Evolutionary conservation across 495 filamentous ascomycete species (phyloP), one percentile per base, ranked within the genome.

Genomic region (Polyplosphaeria fusca): DNA sequence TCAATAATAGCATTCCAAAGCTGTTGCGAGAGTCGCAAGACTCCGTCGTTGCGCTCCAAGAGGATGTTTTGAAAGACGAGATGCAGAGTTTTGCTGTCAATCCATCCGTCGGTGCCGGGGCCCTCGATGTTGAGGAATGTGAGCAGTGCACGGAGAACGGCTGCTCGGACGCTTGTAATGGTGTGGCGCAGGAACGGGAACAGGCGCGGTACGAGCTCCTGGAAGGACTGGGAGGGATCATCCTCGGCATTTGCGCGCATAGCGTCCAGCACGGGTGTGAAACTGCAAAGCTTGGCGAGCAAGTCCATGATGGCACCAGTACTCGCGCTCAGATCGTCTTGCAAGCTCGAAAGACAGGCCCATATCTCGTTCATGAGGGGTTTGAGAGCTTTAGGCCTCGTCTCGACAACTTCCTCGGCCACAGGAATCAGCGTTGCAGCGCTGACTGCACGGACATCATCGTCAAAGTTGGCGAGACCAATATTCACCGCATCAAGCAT

Each of bases 271-370:
- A 97, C 93, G 72, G 95, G 81, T 2, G 87, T 87, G 75, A 95
- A 98, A 55, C 89, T 87, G 72, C 94, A 98, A 27, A 98, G 82
- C 64, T 89, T 97, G 22, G 93, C 94, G 20, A 98, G 77, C 24
- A 98, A 79, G 66, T 98, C 93, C 93, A 98, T 98, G 38, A 98
- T 92, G 47, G 86, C 92, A 25, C 93, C 93, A 20, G 93, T 98
- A 71, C 91, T 96, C 4, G 93, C 94, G 70, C 91, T 96, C 13
- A 98, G 77, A 70, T 98, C 93, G 68, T 98, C 93, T 57, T 92
- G 89, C 5, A 98, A 73, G 66, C 94, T 91, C 5, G 93, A 95
- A 19, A 98, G 79, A 72, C 93, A 97, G 58, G 91, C 88, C 93
- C 93, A 98, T 23, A 98, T 91, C 60, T 96, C 93, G 68, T 86